Conservation (phyloP, 306 rosid genomes). For the Urtica urens region DNA sequence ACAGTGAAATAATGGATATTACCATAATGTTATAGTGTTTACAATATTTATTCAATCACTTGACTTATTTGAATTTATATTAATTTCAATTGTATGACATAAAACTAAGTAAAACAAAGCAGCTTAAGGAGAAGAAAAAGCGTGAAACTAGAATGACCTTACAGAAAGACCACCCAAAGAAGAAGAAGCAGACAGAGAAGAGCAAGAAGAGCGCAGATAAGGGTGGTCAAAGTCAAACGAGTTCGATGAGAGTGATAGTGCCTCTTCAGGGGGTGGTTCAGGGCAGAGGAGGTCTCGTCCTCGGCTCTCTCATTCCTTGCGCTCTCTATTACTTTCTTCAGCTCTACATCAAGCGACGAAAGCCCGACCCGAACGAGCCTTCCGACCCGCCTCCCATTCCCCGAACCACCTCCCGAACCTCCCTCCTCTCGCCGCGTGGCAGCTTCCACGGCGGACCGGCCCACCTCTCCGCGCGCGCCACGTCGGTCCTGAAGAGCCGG, state of each 20-base stretch:
- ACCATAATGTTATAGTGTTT: no score
- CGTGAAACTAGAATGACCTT: conserved; percentile 36
- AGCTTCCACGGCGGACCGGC: conserved; percentile 36
- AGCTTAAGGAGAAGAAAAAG: no score
- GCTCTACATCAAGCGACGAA: conserved; percentile 51
- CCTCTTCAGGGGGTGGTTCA: conserved; percentile 88
- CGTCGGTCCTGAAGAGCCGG: conserved; percentile 22
- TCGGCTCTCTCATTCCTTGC: conserved; percentile 86
- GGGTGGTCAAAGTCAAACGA: no score
- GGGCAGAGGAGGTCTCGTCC: conserved; percentile 77
- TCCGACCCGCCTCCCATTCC: conserved; percentile 31
- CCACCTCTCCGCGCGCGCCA: conserved; percentile 43
- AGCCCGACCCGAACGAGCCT: conserved; percentile 19
- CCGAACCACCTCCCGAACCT: conserved; percentile 40
- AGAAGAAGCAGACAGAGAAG: conserved; percentile 9
- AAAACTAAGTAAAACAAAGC: no score
- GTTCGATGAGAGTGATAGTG: conserved; percentile 75
- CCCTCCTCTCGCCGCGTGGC: conserved; percentile 32
- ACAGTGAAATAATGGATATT: no score
- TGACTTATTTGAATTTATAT: no score
- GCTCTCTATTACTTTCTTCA: conserved; percentile 82
- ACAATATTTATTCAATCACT: no score
- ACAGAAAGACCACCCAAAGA: conserved; percentile 6
- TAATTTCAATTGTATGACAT: no score
- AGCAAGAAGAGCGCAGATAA: conserved; percentile 11